These are phyloP conservation scores for Colletotrichum spinosum DNA, from an alignment of 2,329 filamentous ascomycete genomes.

Conservation along the genomic window DNA sequence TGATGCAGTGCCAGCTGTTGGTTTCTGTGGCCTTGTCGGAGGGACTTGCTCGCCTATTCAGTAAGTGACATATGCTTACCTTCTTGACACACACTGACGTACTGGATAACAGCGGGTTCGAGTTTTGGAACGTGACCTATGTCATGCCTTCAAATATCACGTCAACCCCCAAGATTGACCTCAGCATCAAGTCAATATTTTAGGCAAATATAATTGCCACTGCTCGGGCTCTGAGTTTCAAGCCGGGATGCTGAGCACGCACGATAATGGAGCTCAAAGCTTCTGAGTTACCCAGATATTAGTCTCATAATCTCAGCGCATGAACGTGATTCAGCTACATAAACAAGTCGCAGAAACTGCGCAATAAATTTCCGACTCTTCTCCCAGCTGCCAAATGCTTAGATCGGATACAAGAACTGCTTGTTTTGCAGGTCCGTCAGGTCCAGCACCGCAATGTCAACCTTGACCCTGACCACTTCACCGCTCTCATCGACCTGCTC, in stretches of 20 bases:
- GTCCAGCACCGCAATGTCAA: conserved; percentile 50
- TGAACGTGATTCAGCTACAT: too few relatives aligned
- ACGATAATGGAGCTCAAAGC: too few relatives aligned
- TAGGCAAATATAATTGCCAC: too few relatives aligned
- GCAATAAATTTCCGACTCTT: too few relatives aligned
- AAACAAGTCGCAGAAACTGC: too few relatives aligned
- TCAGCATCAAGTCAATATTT: neutral
- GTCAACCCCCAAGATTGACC: conserved; percentile 21
- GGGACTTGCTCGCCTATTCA: conserved; percentile 24
- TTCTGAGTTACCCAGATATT: too few relatives aligned
- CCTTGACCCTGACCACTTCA: conserved; percentile 43
- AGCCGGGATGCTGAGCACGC: too few relatives aligned
- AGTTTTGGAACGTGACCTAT: conserved; percentile 53
- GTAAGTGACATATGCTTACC: neutral
- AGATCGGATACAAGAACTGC: conserved; percentile 49
- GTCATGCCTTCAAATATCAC: conserved; percentile 48
- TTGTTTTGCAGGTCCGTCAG: conserved; percentile 54
- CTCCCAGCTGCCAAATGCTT: too few relatives aligned
- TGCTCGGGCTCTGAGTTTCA: too few relatives aligned
- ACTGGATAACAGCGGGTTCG: conserved; percentile 4
- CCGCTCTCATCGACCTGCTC: conserved; percentile 48
- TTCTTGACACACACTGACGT: neutral
- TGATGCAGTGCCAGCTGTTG: conserved; percentile 38
- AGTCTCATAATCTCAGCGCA: too few relatives aligned
- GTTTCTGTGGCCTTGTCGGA: conserved; percentile 24